Percentiles rank a stretch among this genome's conserved stretches.
These are phyloP conservation scores for Elsinoe arachidis DNA, from an alignment of 2,329 filamentous ascomycete genomes.

Conservation along the genomic window DNA sequence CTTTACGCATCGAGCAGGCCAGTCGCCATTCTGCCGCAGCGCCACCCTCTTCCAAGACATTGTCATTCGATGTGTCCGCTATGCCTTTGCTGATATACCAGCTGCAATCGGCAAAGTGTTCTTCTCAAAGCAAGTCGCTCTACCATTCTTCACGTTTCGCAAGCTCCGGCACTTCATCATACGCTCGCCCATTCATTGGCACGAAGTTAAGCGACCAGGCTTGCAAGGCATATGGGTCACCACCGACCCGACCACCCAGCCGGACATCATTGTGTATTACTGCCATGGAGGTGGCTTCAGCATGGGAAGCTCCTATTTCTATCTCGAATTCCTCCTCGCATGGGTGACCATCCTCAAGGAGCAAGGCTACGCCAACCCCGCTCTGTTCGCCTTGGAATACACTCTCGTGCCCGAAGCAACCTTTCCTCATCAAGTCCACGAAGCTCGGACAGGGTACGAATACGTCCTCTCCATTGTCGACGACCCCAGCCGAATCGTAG, in stretches of 20 bases:
- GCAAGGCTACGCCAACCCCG: conserved; percentile 63
- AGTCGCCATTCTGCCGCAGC: conserved; percentile 56
- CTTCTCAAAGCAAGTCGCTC: conserved; percentile 62
- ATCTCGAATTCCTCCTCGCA: conserved; percentile 70
- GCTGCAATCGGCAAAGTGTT: conserved; percentile 63
- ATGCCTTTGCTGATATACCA: conserved; percentile 65
- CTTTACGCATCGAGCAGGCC: conserved; percentile 37
- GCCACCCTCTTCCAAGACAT: conserved; percentile 70
- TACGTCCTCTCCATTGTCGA: conserved; percentile 54
- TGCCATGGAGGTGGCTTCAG: conserved; percentile 75
- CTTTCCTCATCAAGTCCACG: conserved; percentile 65
- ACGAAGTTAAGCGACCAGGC: conserved; percentile 40
- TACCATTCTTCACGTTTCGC: conserved; percentile 67
- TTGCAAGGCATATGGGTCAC: conserved; percentile 60
- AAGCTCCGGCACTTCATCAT: conserved; percentile 64
- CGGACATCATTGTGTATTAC: conserved; percentile 76
- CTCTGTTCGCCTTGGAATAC: conserved; percentile 72
- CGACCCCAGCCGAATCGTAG: conserved; percentile 55
- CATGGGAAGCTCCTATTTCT: conserved; percentile 76
- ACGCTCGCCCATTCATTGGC: conserved; percentile 55
- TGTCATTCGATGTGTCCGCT: conserved; percentile 67
- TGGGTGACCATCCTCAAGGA: conserved; percentile 59
- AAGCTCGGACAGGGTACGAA: conserved; percentile 62
- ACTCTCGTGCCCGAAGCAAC: conserved; percentile 65
- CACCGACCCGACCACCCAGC: conserved; percentile 49